Percentiles rank a stretch among this genome's conserved stretches.
These are phyloP conservation scores for Paxillus involutus DNA, from an alignment of 768 basidiomycete species.

Conservation along the genomic window DNA sequence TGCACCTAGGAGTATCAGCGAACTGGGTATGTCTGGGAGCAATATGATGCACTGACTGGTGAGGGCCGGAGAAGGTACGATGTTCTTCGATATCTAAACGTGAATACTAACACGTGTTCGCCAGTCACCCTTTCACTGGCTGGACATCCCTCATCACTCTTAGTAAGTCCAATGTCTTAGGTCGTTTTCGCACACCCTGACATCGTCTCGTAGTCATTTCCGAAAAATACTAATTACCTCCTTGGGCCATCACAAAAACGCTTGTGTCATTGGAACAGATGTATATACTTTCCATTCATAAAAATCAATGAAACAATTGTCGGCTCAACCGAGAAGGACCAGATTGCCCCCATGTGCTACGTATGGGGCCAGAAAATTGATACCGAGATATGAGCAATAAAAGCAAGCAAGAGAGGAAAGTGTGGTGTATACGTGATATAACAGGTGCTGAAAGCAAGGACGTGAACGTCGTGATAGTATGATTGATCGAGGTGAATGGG, in stretches of 20 bases:
- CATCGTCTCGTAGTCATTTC: constrained; percentile 49
- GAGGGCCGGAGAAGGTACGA: constrained; percentile 82
- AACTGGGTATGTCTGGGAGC: constrained; percentile 97
- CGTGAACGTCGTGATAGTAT: constrained; percentile 11
- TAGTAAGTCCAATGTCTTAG: constrained; percentile 53
- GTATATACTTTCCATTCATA: background rate
- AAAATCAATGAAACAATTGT: background rate
- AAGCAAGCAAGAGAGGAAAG: constrained; percentile 9
- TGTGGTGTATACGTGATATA: constrained; percentile 7
- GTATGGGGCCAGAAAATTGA: constrained; percentile 1
- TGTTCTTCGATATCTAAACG: background rate
- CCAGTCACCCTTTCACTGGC: constrained; percentile 93
- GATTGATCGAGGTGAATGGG: constrained; percentile 1
- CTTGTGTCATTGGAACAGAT: too few species aligned
- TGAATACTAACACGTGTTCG: constrained; percentile 8
- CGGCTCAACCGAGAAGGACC: background rate
- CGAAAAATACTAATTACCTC: constrained; percentile 55
- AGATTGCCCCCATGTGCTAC: background rate
- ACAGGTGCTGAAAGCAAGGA: constrained; percentile 4
- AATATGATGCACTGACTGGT: constrained; percentile 84
- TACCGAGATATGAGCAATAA: constrained; percentile 6
- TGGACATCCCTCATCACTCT: constrained; percentile 91
- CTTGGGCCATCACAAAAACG: too few species aligned
- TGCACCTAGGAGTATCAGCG: constrained; percentile 76
- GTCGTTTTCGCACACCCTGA: constrained; percentile 5